phyloP scores from a whole-genome alignment of 2,329 filamentous ascomycete genomes.

The Aspergillus novoparasiticus region DNA sequence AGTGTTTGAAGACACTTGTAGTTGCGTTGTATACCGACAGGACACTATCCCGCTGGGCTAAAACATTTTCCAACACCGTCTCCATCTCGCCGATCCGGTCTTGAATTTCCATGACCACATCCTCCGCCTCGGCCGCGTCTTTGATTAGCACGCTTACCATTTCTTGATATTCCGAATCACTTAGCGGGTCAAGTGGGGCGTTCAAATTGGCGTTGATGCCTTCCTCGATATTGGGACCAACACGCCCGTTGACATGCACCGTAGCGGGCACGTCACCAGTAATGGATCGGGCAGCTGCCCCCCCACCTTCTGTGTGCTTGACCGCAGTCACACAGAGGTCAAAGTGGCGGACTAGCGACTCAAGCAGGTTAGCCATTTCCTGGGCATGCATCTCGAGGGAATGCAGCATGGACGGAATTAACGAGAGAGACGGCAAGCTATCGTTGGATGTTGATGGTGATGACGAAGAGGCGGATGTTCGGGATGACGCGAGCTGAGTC shows the following conservation, averaged over 20 bases:
- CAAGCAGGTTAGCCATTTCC: conserved; percentile 77
- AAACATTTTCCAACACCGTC: conserved; percentile 64
- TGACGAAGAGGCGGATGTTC: conserved; percentile 37
- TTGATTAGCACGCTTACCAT: conserved; percentile 75
- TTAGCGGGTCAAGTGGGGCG: conserved; percentile 68
- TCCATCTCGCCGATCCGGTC: conserved; percentile 79
- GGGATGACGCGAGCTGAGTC: conserved; percentile 43
- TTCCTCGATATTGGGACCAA: conserved; percentile 35
- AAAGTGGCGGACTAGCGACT: conserved; percentile 83
- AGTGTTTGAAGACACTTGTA: conserved; percentile 63
- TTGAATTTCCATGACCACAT: conserved; percentile 68
- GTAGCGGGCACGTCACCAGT: conserved; percentile 63
- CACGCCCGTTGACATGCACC: conserved; percentile 44
- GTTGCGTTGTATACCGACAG: conserved; percentile 60
- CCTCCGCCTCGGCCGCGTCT: conserved; percentile 61
- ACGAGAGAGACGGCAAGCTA: conserved; percentile 39
- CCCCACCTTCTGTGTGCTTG: conserved; percentile 82
- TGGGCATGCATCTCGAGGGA: conserved; percentile 73
- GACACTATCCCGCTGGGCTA: conserved; percentile 63
- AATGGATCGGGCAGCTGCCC: conserved; percentile 67
- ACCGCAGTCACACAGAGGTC: conserved; percentile 91
- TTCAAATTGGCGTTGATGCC: conserved; percentile 37
- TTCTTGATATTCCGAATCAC: conserved; percentile 73
- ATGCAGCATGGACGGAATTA: conserved; percentile 58
- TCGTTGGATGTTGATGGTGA: conserved; percentile 37